Conservation (phyloP, 1,139 yeast genomes). For the Yamadazyma diospyri region DNA sequence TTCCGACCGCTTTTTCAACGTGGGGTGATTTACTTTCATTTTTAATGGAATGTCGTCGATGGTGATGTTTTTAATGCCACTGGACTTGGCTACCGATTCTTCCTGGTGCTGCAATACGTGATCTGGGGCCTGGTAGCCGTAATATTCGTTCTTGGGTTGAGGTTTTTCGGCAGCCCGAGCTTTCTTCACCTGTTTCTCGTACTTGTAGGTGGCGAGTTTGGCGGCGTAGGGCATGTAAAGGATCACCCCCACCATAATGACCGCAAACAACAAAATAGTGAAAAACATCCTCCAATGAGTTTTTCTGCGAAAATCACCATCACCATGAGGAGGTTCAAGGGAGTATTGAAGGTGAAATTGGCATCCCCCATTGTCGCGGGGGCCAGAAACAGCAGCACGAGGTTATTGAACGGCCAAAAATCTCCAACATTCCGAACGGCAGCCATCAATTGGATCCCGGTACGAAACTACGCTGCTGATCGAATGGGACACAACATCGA, state of each 20-base stretch:
- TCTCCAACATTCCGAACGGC: too few relatives aligned
- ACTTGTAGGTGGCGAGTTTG: constrained; percentile 29
- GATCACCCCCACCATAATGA: constrained; percentile 28
- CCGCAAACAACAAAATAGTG: constrained; percentile 20
- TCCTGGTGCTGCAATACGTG: constrained; percentile 18
- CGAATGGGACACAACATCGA: constrained; percentile 47
- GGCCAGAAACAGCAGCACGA: too few relatives aligned
- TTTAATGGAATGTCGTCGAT: constrained; percentile 39
- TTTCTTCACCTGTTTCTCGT: constrained; percentile 8
- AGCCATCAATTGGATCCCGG: not conserved
- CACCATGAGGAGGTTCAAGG: not conserved
- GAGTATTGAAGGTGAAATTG: not conserved
- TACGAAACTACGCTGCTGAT: constrained; percentile 18
- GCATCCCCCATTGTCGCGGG: not conserved
- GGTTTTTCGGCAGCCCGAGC: not conserved
- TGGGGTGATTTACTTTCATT: constrained; percentile 25
- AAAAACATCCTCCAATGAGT: constrained; percentile 24
- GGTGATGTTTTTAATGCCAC: constrained; percentile 34
- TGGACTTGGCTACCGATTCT: constrained; percentile 19
- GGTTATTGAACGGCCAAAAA: too few relatives aligned
- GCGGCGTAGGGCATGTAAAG: constrained; percentile 35
- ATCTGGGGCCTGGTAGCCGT: constrained; percentile 39
- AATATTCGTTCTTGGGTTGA: constrained; percentile 5
- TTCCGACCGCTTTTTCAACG: constrained; percentile 24
- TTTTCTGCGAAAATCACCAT: constrained; percentile 1